Base-by-base conservation (phyloP, 2,329 filamentous ascomycete genomes). In the Trichoderma koningii region DNA sequence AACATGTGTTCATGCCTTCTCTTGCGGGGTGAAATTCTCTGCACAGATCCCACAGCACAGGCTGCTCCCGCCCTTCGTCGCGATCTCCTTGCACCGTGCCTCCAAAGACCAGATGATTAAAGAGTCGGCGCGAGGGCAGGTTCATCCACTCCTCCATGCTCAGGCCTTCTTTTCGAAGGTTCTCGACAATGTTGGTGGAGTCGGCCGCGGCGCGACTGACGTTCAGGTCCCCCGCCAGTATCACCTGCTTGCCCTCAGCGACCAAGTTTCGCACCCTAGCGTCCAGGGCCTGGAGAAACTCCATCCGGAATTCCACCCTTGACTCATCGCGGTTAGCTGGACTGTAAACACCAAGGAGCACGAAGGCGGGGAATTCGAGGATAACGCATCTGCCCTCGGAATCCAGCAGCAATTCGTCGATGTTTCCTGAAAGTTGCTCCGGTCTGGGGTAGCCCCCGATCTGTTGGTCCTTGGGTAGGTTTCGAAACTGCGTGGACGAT, bases 1-100 rank as follows among this genome's bases (percentile, higher is more conserved):
- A 98, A 75, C 94, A 97, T 0, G 95, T 98, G 75, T 92, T 98
- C 95, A 99, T 98, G 67, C 92, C 92, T 67, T 82, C 81, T 45
- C 95, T 85, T n/a, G 81, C 78, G 0, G 91, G 90, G 73, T 97
- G 90, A 72, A 93, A 96, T 28, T 85, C 85, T 55, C 95, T 86
- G 70, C 91, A 93, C 19, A 96, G 81, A 77, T 99, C 95, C 84
- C 89, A 91, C 47, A 98, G 79, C 1, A 93, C 85, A 2, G 92
- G 86, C 14, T 82, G 71, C 73, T 93, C 89, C 69, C 90, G 83
- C 0, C 86, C 88, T 70, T 88, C 79, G 66, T 95, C 92, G 66
- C 87, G 84, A 42, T 85, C 78, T 0, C 88, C 88, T 10, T 85
- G 67, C 0, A 95, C 87, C 42, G 83, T 85, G 1, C 92, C 92